Percentiles rank a stretch among this genome's conserved stretches.
phyloP scores from a whole-genome alignment of 352 stramenopile genomes.

The Thraustochytrium striatum region DNA sequence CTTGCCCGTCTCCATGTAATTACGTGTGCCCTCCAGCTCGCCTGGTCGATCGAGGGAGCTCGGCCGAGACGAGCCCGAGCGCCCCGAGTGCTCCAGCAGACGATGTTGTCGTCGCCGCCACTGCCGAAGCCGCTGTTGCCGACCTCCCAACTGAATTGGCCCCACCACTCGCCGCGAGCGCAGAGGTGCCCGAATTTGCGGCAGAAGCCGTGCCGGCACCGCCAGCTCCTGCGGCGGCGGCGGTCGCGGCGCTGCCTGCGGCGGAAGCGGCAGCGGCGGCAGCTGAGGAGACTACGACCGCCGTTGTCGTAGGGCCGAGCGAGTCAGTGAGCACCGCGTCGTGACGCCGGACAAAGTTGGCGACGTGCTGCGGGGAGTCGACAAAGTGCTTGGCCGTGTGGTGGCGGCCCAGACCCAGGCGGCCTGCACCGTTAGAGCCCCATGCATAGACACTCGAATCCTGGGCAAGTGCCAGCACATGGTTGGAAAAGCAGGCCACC shows the following conservation, averaged over 20 bases:
- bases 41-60: too few relatives aligned
- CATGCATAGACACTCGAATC: constrained; percentile 6
- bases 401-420: neutral
- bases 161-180: too few relatives aligned
- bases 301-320: too few relatives aligned
- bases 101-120: neutral
- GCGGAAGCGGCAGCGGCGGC: too few relatives aligned
- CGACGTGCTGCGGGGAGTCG: neutral
- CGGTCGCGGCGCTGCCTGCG: too few relatives aligned
- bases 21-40: neutral
- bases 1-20: constrained; percentile 36
- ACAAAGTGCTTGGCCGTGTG: neutral
- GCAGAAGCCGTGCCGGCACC: too few relatives aligned
- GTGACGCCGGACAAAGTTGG: neutral
- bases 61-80: neutral
- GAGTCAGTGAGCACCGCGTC: too few relatives aligned
- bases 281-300: too few relatives aligned
- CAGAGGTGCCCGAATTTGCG: too few relatives aligned
- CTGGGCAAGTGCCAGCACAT: constrained; percentile 17
- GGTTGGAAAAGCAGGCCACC: constrained; percentile 21
- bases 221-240: too few relatives aligned
- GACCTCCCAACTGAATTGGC: neutral
- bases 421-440: constrained; percentile 25
- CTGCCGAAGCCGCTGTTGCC: neutral
- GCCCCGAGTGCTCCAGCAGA: neutral